A percentile compares a stretch with the other conserved stretches of the same genome.
phyloP scores from a whole-genome alignment of 225 moss, liverwort and hornwort species.

The Asterella californica region DNA sequence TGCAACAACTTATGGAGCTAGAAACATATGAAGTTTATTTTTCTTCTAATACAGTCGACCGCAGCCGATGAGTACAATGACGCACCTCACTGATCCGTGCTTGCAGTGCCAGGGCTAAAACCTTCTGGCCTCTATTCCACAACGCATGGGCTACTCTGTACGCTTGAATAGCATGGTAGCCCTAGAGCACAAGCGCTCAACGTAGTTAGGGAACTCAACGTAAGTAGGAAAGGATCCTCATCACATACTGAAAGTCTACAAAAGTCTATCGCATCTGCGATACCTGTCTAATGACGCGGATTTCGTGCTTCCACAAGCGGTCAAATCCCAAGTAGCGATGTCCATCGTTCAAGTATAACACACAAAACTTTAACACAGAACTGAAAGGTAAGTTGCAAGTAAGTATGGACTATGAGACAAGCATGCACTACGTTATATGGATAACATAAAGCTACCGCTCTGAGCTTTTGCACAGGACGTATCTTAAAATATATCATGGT shows the following conservation, averaged over 20 bases:
- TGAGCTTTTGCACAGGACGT: neutral
- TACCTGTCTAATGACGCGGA: neutral
- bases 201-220: neutral
- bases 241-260: neutral
- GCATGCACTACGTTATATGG: neutral
- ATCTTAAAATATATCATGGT: neutral
- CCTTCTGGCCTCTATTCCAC: constrained; percentile 77
- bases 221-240: neutral
- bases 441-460: neutral
- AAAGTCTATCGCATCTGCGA: neutral
- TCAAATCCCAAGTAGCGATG: neutral
- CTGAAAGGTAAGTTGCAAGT: neutral
- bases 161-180: constrained; percentile 91
- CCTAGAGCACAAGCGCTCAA: constrained; percentile 36
- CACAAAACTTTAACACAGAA: neutral
- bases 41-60: neutral
- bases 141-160: constrained; percentile 78
- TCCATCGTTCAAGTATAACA: neutral
- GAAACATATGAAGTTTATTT: neutral
- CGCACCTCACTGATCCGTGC: constrained; percentile 91
- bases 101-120: constrained; percentile 85
- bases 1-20: neutral
- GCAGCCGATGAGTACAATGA: neutral
- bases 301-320: neutral
- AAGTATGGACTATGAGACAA: neutral